Conservation (phyloP, 768 basidiomycete species). For the Strobilomyces dryophilus region DNA sequence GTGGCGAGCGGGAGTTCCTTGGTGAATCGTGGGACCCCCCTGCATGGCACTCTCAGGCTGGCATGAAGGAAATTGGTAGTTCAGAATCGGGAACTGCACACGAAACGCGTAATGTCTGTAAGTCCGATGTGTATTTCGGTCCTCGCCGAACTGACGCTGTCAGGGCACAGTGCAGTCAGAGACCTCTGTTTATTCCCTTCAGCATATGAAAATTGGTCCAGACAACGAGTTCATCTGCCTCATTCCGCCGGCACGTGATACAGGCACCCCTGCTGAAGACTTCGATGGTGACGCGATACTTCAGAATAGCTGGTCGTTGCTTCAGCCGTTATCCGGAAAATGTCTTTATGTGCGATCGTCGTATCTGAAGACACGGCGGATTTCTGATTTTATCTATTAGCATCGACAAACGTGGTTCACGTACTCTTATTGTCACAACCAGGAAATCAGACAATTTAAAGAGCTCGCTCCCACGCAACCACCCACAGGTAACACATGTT, state of each 20-base stretch:
- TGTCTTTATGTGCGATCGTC: slow-evolving; percentile 76
- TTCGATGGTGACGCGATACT: slow-evolving; percentile 59
- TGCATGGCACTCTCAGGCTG: slow-evolving; percentile 35
- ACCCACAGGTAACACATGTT: slow-evolving; percentile 52
- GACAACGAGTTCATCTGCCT: slow-evolving; percentile 72
- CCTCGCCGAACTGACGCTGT: slow-evolving; percentile 12
- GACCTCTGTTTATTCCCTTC: slow-evolving; percentile 48
- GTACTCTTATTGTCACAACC: slow-evolving; percentile 94
- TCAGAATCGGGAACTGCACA: slow-evolving; percentile 36
- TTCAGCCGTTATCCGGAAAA: slow-evolving; percentile 72
- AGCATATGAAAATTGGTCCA: slow-evolving; percentile 72
- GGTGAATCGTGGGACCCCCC: slow-evolving; percentile 53
- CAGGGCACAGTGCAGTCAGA: slow-evolving; percentile 19
- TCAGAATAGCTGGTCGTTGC: slow-evolving; percentile 75
- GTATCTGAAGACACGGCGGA: slow-evolving; percentile 23
- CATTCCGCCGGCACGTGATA: slow-evolving; percentile 60
- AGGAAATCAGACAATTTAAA: slow-evolving; percentile 94
- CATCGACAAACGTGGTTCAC: slow-evolving; percentile 94
- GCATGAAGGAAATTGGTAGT: slow-evolving; percentile 59
- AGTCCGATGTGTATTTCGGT: slow-evolving; percentile 26
- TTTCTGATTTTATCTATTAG: slow-evolving; percentile 42
- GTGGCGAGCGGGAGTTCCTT: slow-evolving; percentile 76
- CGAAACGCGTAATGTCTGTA: slow-evolving; percentile 32
- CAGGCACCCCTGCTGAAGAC: slow-evolving; percentile 45
- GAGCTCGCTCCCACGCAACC: slow-evolving; percentile 65